phyloP scores from a whole-genome alignment of 2,329 filamentous ascomycete genomes.

The Aureobasidium subglaciale region DNA sequence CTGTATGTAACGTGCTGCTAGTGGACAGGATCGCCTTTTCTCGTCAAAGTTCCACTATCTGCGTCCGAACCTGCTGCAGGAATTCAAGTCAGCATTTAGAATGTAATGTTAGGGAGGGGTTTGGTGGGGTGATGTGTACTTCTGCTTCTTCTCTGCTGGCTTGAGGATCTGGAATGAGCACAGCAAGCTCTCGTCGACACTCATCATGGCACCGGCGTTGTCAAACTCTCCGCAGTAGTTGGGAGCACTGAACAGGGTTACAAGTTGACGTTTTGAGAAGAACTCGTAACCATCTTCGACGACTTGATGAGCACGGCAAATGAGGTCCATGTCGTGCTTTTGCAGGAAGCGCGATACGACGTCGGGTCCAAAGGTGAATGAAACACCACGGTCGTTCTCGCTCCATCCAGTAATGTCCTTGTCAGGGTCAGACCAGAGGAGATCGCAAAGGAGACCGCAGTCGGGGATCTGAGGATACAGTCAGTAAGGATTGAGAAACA shows the following conservation, averaged over 20 bases:
- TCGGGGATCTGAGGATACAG: slow-evolving; percentile 71
- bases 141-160: slow-evolving; percentile 99
- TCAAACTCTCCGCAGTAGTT: slow-evolving; percentile 99
- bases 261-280: slow-evolving; percentile 96
- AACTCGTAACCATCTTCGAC: slow-evolving; percentile 99
- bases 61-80: slow-evolving; percentile 18
- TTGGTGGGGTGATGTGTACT: slow-evolving; percentile 59
- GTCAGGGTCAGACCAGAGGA: slow-evolving; percentile 97
- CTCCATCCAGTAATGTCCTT: slow-evolving; percentile 99
- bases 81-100: slow-evolving; percentile 10
- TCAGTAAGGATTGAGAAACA: slow-evolving; percentile 21
- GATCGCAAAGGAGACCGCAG: slow-evolving; percentile 92
- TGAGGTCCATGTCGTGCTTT: slow-evolving; percentile 99
- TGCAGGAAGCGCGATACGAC: slow-evolving; percentile 96
- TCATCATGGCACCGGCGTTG: slow-evolving; percentile 99
- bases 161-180: slow-evolving; percentile 99
- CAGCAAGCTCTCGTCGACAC: slow-evolving; percentile 93
- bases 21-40: slow-evolving; percentile 10
- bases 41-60: slow-evolving; percentile 16
- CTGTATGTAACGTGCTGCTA: slow-evolving; percentile 12
- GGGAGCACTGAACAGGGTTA: slow-evolving; percentile 94
- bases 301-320: slow-evolving; percentile 96
- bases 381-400: slow-evolving; percentile 97
- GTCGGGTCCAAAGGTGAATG: slow-evolving; percentile 96
- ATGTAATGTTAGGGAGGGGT: not conserved